These are phyloP conservation scores for Coffea canephora DNA, from an alignment of 257 asterid genomes.

Conservation along the genomic window DNA sequence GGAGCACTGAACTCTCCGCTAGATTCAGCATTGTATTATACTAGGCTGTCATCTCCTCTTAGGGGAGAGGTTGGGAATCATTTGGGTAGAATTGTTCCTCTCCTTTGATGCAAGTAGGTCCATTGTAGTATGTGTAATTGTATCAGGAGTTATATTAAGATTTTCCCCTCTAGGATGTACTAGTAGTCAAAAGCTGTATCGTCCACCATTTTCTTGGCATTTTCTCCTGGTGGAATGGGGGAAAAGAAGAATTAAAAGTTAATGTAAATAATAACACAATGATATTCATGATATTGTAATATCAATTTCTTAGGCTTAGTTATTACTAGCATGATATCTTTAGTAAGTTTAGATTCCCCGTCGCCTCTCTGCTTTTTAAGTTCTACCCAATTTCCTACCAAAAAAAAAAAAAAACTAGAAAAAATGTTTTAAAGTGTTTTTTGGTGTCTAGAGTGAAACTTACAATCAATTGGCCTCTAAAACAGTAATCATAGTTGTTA, in stretches of 20 bases:
- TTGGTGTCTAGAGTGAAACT: no score
- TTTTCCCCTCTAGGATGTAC: neutral
- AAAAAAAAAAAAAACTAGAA: no score
- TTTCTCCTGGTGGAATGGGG: neutral
- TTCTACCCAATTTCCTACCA: no score
- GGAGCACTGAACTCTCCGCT: neutral
- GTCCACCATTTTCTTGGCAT: neutral
- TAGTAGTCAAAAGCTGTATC: neutral
- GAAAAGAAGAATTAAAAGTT: neutral
- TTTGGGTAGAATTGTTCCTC: neutral
- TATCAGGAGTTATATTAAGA: neutral
- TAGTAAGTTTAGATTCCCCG: neutral
- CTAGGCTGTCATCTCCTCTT: neutral
- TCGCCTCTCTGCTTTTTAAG: no score
- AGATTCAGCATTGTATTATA: neutral
- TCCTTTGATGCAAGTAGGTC: neutral
- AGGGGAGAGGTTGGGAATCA: neutral
- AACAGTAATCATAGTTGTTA: no score
- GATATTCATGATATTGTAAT: neutral
- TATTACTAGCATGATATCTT: neutral
- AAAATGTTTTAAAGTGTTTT: no score
- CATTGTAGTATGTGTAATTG: neutral
- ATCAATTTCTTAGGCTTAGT: neutral
- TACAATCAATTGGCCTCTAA: no score
- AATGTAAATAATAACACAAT: neutral